Base-by-base conservation (phyloP, 1,284 basidiomycete genomes). In the Ceratobasidium sp. region DNA sequence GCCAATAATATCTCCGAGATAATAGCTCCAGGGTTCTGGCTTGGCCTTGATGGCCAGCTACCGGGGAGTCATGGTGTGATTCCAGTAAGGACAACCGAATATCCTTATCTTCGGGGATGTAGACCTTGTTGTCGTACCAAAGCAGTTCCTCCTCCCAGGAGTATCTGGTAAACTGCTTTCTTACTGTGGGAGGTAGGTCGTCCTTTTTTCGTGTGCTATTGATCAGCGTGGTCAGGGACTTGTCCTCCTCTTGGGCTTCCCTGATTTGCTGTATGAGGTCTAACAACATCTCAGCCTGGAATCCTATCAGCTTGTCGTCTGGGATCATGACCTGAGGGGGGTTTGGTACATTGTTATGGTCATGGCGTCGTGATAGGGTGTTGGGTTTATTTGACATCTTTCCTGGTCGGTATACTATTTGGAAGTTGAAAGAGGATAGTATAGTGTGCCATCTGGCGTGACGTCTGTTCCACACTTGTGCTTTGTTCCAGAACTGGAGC, bases 61-160 rank as follows among this genome's bases (percentile, higher is more conserved):
- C 82, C 81, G 1, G 75, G 78, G 74, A 82, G 81, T 19, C 82
- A 49, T 65, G 63, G 1, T 49, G 41, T 2, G 27, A n/a, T 49
- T 49, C 43, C 19, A 65, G 46, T 5, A 65, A 11, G 1, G 2
- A 4, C 24, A 49, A 9, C 19, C 43, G 19, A 1, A 74, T 4
- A 14, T 19, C 24, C 29, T 53, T 41, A 14, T 49, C 29, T 7
- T 63, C 31, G 19, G 58, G 63, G 8, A 65, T 43, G 1, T 8
- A 2, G 19, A 65, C 51, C 19, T 34, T 6, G 27, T 24, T 46
- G 19, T 74, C 2, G 31, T 53, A 63, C 19, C 31, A 54, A 2
- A 74, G 59, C 2, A 74, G 59, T 22, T 29, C 59, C 51, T 63
- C 48, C 22, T 34, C 19, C 43, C 14, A 48, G 27, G 29, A 16